Base-by-base conservation (phyloP, 2,329 filamentous ascomycete genomes). In the Cercospora citrullina region DNA sequence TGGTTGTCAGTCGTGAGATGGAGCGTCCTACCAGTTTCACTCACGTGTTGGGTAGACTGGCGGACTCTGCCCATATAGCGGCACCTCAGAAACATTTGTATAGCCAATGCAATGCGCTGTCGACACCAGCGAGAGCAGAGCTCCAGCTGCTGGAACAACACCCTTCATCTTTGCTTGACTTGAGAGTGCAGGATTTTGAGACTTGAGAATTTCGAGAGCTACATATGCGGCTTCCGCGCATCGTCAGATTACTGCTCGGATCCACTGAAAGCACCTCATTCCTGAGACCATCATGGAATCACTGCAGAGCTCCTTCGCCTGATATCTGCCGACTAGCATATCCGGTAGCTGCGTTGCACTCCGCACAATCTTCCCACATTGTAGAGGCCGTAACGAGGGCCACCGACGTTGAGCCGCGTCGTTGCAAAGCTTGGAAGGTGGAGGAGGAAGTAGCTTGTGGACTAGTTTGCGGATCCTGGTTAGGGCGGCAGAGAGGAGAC, bases 41-140 rank as follows among this genome's bases (percentile, higher is more conserved):
- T 71, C 64, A 76, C 75, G 75, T 16, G 72, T 71, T 23, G 75
- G 75, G 55, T 76, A 77, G 18, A 76, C 72, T 9, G 74, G 73
- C 57, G 75, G 75, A 58, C 68, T 69, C 42, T 65, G 65, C 21
- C 70, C 72, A 53, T 71, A 73, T 3, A 70, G 55, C 7, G 68
- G 67, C 9, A 68, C 66, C 21, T 72, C 70, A 7, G 70, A 72
- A 7, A 66, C 70, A 65, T 73, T 69, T 2, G 70, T 71, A 57
- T 71, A 71, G 48, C 28, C 53, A 33, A 68, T 55, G 16, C 67
- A 68, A 10, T 64, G 63, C 30, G 63, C 64, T n/a, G 51, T 55
- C 5, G 61, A 53, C 33, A 62, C 66, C 21, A 65, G 18, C 12
- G 67, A 68, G 59, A 72, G 70, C 64, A 72, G 42, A 63, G 67